These are phyloP conservation scores for Capsicum rhomboideum DNA, from an alignment of 257 asterid species.

Conservation along the genomic window DNA sequence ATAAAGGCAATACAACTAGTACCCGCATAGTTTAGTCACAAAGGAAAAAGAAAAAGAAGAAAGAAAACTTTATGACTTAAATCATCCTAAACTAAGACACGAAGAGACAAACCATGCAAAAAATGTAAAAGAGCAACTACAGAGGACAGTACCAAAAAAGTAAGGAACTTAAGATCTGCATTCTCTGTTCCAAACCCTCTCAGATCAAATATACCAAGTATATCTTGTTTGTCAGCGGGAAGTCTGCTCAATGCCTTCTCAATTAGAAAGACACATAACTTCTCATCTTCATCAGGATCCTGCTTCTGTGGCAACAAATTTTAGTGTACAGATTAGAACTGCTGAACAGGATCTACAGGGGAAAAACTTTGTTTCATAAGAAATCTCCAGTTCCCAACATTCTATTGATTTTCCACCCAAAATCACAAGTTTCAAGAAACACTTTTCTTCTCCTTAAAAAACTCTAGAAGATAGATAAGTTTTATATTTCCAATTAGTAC, in stretches of 20 bases:
- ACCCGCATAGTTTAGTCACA: not conserved
- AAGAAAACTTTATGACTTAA: not conserved
- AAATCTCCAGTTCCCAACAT: conserved; percentile 12
- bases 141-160: conserved; percentile 61
- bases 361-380: not conserved
- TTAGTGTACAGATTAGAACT: not conserved
- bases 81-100: not conserved
- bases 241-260: conserved; percentile 74
- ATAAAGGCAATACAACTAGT: not conserved
- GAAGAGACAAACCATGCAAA: not conserved
- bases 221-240: conserved; percentile 53
- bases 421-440: not conserved
- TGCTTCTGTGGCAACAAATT: conserved; percentile 29
- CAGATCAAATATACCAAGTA: conserved; percentile 69
- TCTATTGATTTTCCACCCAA: not conserved
- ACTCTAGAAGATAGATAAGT: not conserved
- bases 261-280: conserved; percentile 64
- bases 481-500: not conserved
- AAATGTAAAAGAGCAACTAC: not conserved
- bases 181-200: conserved; percentile 56
- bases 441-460: not conserved
- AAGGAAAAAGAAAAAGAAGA: not conserved
- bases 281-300: conserved; percentile 55
- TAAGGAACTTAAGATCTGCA: conserved; percentile 70
- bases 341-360: not conserved